Percentiles rank a stretch among this genome's conserved stretches.
phyloP scores from a whole-genome alignment of 2,329 filamentous ascomycete species.

The Monilinia fructigena region DNA sequence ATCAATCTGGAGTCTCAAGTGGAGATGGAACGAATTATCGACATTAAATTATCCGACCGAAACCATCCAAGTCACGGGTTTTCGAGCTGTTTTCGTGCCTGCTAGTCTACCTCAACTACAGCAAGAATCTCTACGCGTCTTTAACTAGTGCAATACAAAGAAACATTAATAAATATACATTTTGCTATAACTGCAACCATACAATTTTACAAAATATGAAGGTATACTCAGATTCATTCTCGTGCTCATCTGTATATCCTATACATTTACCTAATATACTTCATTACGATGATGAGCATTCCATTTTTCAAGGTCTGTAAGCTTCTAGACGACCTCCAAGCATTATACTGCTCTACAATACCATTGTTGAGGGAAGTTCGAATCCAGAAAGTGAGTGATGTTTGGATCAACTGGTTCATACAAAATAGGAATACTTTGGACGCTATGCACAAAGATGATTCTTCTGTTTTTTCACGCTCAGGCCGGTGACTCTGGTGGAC shows the following conservation, averaged over 20 bases:
- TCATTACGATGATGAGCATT: constrained; percentile 51
- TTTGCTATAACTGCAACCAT: not conserved
- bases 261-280: constrained; percentile 9
- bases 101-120: not conserved
- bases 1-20: not conserved
- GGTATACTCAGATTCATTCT: not conserved
- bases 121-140: not conserved
- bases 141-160: not conserved
- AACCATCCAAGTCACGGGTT: constrained; percentile 4
- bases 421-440: constrained; percentile 59
- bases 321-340: constrained; percentile 67
- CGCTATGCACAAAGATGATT: constrained; percentile 35
- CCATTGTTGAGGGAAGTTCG: constrained; percentile 41
- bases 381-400: constrained; percentile 56
- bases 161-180: not conserved
- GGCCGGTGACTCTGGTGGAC: constrained; percentile 62
- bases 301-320: constrained; percentile 71
- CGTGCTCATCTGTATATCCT: constrained; percentile 11
- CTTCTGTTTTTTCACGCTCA: constrained; percentile 11
- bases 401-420: constrained; percentile 66
- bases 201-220: not conserved
- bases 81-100: constrained; percentile 12
- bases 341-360: constrained; percentile 41
- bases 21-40: not conserved
- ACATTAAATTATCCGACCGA: not conserved